A percentile compares a stretch with the other conserved stretches of the same genome.
phyloP scores from a whole-genome alignment of 2,329 filamentous ascomycete genomes.

The Talaromyces marneffei region DNA sequence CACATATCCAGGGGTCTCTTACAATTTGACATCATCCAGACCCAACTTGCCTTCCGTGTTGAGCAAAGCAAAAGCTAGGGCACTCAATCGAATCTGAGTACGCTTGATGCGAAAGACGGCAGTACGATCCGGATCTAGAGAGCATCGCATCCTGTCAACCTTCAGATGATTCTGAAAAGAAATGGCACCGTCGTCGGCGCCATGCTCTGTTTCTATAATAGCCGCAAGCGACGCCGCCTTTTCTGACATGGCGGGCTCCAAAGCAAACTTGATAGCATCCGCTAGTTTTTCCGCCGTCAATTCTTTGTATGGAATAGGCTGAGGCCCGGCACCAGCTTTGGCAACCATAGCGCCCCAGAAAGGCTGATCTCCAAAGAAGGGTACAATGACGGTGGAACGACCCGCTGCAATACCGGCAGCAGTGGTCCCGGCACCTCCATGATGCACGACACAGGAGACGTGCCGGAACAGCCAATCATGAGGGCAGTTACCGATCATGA shows the following conservation, averaged over 20 bases:
- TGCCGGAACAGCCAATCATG: conserved; percentile 85
- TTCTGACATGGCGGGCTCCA: conserved; percentile 55
- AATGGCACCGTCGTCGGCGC: conserved; percentile 59
- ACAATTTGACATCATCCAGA: conserved; percentile 69
- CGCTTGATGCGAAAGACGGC: conserved; percentile 71
- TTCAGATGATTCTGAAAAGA: conserved; percentile 67
- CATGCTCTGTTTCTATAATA: conserved; percentile 47
- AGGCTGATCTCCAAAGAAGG: conserved; percentile 80
- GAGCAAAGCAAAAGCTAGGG: conserved; percentile 49
- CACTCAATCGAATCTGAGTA: conserved; percentile 62
- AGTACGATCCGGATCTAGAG: conserved; percentile 59
- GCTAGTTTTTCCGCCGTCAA: conserved; percentile 62
- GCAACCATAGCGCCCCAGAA: conserved; percentile 78
- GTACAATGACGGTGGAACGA: conserved; percentile 73
- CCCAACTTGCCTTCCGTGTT: conserved; percentile 6
- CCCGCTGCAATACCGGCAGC: conserved; percentile 78
- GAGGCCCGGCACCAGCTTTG: conserved; percentile 64
- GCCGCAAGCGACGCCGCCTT: conserved; percentile 54
- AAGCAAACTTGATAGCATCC: conserved; percentile 55
- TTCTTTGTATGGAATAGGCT: conserved; percentile 62
- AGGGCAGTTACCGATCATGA: conserved; percentile 77
- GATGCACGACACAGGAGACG: conserved; percentile 77
- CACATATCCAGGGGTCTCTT: conserved; percentile 26
- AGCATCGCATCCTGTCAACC: conserved; percentile 62
- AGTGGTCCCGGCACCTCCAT: conserved; percentile 82